Evolutionary conservation across 1,284 basidiomycete genomes (phyloP).

Genomic region (Leccinum solheimii): DNA sequence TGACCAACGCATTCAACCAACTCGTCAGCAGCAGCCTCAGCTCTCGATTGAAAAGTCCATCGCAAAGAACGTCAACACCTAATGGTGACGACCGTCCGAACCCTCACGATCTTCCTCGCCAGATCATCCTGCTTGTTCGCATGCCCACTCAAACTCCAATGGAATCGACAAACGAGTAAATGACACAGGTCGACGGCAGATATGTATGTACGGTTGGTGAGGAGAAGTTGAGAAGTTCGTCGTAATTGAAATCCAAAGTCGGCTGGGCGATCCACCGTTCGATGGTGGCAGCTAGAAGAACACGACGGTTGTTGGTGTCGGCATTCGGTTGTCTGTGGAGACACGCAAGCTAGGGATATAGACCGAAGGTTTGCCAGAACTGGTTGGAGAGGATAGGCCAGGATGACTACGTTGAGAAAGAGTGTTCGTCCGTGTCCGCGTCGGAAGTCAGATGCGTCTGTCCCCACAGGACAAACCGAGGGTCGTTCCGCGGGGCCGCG

Average conservation of each 20-base stretch:
- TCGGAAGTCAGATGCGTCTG: constrained; percentile 42
- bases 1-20: constrained; percentile 77
- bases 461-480: constrained; percentile 89
- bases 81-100: constrained; percentile 84
- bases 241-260: constrained; percentile 79
- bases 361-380: constrained; percentile 29
- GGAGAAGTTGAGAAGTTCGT: constrained; percentile 75
- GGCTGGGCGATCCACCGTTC: constrained; percentile 89
- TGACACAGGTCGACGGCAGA: constrained; percentile 74
- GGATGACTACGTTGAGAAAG: constrained; percentile 52
- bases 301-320: constrained; percentile 39
- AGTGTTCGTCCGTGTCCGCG: constrained; percentile 47
- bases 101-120: constrained; percentile 73
- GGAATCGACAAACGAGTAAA: constrained; percentile 79
- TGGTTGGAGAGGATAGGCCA: constrained; percentile 44
- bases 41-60: constrained; percentile 82
- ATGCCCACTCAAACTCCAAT: constrained; percentile 70
- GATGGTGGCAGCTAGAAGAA: constrained; percentile 82
- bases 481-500: constrained; percentile 76
- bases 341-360: constrained; percentile 38
- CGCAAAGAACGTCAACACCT: constrained; percentile 81
- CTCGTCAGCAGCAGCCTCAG: constrained; percentile 61
- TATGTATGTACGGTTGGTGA: constrained; percentile 59
- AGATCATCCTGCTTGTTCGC: constrained; percentile 58
- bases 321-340: constrained; percentile 18